phyloP scores from a whole-genome alignment of 2,329 filamentous ascomycete species.

The Hyphodiscus sp. region DNA sequence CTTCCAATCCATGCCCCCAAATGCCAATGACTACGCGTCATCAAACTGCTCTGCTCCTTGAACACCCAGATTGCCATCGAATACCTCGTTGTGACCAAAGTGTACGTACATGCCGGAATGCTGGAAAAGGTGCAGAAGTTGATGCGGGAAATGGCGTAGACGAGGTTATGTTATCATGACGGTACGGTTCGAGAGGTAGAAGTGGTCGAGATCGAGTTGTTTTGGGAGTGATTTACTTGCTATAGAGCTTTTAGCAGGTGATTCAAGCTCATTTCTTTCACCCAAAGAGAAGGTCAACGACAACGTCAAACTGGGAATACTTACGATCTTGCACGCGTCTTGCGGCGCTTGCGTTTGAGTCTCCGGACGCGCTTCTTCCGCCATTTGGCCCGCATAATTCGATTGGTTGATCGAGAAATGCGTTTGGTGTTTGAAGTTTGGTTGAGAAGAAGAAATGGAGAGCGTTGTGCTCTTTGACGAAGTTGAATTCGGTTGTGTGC shows the following conservation, averaged over 20 bases:
- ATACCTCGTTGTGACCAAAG: conserved; percentile 25
- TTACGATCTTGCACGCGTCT: conserved; percentile 97
- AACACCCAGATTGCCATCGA: conserved; percentile 27
- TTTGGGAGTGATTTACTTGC: conserved; percentile 38
- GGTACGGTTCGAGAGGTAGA: conserved; percentile 24
- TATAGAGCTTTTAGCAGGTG: conserved; percentile 21
- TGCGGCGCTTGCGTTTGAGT: conserved; percentile 99
- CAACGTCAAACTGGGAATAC: conserved; percentile 33
- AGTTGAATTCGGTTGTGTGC: not conserved
- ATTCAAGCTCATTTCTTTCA: not conserved
- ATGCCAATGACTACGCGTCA: conserved; percentile 31
- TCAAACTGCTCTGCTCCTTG: conserved; percentile 29
- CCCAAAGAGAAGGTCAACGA: not conserved
- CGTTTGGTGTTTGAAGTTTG: not conserved
- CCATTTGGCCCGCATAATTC: conserved; percentile 85
- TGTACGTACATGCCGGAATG: conserved; percentile 25
- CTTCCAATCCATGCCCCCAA: conserved; percentile 29
- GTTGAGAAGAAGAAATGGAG: not conserved
- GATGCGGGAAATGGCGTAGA: conserved; percentile 31
- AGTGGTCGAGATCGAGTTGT: conserved; percentile 36
- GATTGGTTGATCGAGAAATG: not conserved
- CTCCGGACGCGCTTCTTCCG: conserved; percentile 99
- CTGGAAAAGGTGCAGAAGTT: conserved; percentile 30
- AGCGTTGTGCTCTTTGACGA: not conserved
- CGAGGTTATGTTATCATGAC: conserved; percentile 32